Conservation (phyloP, 176 grass and related monocot species). For the Aegilops tauschii region DNA sequence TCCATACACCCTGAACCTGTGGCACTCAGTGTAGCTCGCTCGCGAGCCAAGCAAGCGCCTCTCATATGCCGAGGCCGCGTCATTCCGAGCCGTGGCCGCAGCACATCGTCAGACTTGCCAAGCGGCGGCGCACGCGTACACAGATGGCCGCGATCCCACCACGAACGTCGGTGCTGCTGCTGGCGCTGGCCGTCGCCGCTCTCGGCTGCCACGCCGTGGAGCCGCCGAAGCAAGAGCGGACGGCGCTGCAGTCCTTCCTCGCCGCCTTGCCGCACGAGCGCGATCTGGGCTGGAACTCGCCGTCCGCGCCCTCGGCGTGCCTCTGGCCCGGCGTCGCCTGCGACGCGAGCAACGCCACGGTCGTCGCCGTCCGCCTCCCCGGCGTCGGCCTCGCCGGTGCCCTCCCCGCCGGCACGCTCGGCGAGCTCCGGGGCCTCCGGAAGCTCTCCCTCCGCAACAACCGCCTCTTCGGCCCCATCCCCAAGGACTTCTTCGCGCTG, state of each 20-base stretch:
- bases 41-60: not conserved
- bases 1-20: not conserved
- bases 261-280: constrained; percentile 50
- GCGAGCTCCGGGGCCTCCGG: constrained; percentile 26
- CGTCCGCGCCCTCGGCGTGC: constrained; percentile 45
- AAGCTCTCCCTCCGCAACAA: constrained; percentile 79
- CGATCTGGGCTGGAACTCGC: constrained; percentile 42
- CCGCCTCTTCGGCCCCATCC: constrained; percentile 56
- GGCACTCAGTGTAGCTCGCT: not conserved
- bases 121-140: not conserved
- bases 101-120: not conserved
- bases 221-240: constrained; percentile 39
- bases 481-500: constrained; percentile 48
- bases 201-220: constrained; percentile 8
- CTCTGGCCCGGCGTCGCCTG: constrained; percentile 66
- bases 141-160: not conserved
- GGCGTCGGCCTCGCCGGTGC: constrained; percentile 61
- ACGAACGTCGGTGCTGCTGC: not conserved
- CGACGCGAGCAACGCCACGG: constrained; percentile 43
- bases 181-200: not conserved
- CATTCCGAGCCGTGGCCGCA: too few relatives aligned
- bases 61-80: not conserved
- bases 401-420: constrained; percentile 37
- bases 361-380: constrained; percentile 54
- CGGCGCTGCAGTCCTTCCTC: constrained; percentile 58